Conservation (phyloP, 768 basidiomycete species). For the Pholiota microspora region DNA sequence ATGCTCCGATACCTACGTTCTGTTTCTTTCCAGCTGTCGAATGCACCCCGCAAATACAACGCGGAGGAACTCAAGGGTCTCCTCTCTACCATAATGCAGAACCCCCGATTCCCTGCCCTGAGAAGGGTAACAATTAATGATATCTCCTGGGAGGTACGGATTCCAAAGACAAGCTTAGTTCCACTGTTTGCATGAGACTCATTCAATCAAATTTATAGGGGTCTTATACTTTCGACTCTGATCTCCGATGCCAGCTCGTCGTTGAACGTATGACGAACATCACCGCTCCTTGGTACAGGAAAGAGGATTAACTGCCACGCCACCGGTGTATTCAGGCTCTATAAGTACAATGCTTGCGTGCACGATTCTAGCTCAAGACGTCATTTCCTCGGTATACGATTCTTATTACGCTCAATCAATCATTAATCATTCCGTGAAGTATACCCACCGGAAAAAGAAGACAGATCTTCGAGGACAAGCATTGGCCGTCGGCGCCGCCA, state of each 20-base stretch:
- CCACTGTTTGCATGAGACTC: background rate
- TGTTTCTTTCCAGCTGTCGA: constrained; percentile 31
- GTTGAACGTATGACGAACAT: background rate
- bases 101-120: constrained; percentile 18
- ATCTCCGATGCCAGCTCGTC: background rate
- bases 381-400: background rate
- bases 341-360: background rate
- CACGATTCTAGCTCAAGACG: background rate
- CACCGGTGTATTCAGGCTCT: too few relatives aligned
- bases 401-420: constrained; percentile 5
- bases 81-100: background rate
- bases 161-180: background rate
- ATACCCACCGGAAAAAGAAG: constrained; percentile 4
- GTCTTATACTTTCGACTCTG: background rate
- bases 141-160: constrained; percentile 31
- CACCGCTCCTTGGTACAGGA: background rate
- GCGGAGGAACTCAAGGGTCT: constrained; percentile 20
- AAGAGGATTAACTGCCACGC: background rate
- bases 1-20: constrained; percentile 28
- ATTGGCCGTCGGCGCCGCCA: constrained; percentile 5
- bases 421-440: constrained; percentile 3
- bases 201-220: background rate
- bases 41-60: constrained; percentile 22
- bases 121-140: constrained; percentile 31
- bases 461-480: constrained; percentile 1